phyloP scores from a whole-genome alignment of 441 rosid species.

The Aquilaria agallochum region DNA sequence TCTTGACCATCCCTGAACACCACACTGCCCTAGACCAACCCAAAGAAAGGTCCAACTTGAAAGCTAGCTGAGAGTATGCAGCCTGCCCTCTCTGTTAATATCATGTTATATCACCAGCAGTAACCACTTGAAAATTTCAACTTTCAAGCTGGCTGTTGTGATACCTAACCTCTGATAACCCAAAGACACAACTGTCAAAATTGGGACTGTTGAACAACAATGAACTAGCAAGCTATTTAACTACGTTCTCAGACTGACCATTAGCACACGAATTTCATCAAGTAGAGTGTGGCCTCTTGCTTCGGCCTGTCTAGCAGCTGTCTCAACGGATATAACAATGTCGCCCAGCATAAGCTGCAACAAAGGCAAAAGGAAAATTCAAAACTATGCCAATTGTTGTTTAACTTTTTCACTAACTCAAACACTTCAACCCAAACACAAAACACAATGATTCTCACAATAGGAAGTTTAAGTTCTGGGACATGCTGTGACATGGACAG shows the following conservation, averaged over 20 bases:
- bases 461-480: slow-evolving; percentile 69
- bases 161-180: too few species aligned
- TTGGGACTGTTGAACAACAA: background rate
- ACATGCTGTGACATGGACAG: slow-evolving; percentile 90
- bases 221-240: too few species aligned
- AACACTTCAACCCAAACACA: slow-evolving; percentile 1
- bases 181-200: too few species aligned
- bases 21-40: background rate
- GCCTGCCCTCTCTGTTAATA: too few species aligned
- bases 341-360: slow-evolving; percentile 95
- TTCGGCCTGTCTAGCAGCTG: slow-evolving; percentile 86
- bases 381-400: background rate
- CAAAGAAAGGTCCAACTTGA: slow-evolving; percentile 2
- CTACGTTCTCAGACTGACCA: slow-evolving; percentile 44
- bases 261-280: slow-evolving; percentile 85
- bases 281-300: slow-evolving; percentile 86
- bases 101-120: too few species aligned
- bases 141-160: too few species aligned
- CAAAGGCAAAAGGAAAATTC: background rate
- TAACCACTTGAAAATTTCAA: too few species aligned
- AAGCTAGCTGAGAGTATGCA: too few species aligned
- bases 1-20: background rate
- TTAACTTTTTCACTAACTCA: background rate
- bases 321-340: slow-evolving; percentile 86
- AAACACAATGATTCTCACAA: slow-evolving; percentile 38